A percentile compares a stretch with the other conserved stretches of the same genome.
phyloP scores from a whole-genome alignment of 495 filamentous ascomycete species.

The Aspergillus leporis region DNA sequence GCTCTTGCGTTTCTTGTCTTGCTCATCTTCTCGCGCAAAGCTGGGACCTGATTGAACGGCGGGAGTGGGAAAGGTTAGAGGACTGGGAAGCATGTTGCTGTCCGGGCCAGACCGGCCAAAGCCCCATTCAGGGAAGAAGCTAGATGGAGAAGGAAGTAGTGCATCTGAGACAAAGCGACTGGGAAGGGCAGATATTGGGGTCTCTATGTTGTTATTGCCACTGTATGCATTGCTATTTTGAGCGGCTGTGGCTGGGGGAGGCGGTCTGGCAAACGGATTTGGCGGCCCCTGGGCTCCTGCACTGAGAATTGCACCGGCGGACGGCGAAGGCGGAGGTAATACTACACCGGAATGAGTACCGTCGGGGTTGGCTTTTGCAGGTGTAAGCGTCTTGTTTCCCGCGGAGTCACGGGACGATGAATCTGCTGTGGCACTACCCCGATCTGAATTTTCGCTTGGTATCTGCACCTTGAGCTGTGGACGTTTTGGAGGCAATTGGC shows the following conservation, averaged over 20 bases:
- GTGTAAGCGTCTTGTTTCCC: constrained; percentile 54
- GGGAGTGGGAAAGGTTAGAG: constrained; percentile 88
- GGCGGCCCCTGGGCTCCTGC: constrained; percentile 91
- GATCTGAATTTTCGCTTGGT: constrained; percentile 83
- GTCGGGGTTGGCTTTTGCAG: constrained; percentile 53
- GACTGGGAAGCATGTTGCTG: constrained; percentile 83
- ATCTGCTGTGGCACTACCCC: constrained; percentile 71
- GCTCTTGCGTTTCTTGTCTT: constrained; percentile 55
- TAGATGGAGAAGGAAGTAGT: constrained; percentile 81
- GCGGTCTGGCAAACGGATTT: constrained; percentile 92
- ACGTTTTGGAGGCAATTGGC: constrained; percentile 60
- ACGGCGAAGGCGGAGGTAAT: constrained; percentile 90
- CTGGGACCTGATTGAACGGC: constrained; percentile 69
- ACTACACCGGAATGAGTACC: constrained; percentile 68
- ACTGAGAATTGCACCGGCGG: constrained; percentile 78
- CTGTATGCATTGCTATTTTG: constrained; percentile 52
- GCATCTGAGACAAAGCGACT: constrained; percentile 85
- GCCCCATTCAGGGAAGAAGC: constrained; percentile 92
- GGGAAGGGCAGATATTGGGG: constrained; percentile 95
- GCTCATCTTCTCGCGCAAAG: constrained; percentile 61
- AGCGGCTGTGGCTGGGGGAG: constrained; percentile 48
- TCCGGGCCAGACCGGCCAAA: constrained; percentile 63
- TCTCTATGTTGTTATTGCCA: constrained; percentile 80
- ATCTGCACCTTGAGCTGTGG: constrained; percentile 92
- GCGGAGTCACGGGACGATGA: constrained; percentile 75